A percentile compares a stretch with the other conserved stretches of the same genome.
These are phyloP conservation scores for Stachybotrys chlorohalonatus DNA, from an alignment of 2,329 filamentous ascomycete genomes.

Conservation along the genomic window DNA sequence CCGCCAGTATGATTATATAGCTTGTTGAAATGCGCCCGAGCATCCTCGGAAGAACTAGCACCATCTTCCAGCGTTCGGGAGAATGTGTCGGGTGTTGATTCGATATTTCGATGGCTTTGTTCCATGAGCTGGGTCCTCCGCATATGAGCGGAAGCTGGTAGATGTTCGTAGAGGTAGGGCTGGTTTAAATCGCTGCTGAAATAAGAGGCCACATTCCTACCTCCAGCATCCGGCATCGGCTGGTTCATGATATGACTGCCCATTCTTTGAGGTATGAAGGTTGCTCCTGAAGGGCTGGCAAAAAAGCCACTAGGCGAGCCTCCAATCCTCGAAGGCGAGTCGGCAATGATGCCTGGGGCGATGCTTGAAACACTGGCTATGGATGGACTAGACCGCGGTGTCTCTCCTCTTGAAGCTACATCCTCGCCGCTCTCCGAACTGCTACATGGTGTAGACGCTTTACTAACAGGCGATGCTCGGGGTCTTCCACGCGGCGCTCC, in stretches of 20 bases:
- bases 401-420: not conserved
- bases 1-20: not conserved
- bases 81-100: not conserved
- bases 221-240: not conserved
- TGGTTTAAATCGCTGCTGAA: not conserved
- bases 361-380: not conserved
- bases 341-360: not conserved
- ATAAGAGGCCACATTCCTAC: not conserved
- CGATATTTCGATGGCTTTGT: not conserved
- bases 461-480: not conserved
- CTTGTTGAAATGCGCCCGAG: not conserved
- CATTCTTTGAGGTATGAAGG: not conserved
- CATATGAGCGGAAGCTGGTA: not conserved
- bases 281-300: not conserved
- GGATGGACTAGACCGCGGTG: not conserved
- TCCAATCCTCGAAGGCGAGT: not conserved
- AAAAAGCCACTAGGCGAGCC: not conserved
- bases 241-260: not conserved
- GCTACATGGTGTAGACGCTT: not conserved
- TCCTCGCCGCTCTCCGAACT: slow-evolving; percentile 1
- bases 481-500: not conserved
- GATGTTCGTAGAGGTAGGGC: not conserved
- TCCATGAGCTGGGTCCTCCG: not conserved
- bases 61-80: not conserved
- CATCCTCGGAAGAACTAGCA: not conserved